phyloP scores from a whole-genome alignment of 1,139 yeast species.

The Hyphopichia wangnamkhiaoensis region DNA sequence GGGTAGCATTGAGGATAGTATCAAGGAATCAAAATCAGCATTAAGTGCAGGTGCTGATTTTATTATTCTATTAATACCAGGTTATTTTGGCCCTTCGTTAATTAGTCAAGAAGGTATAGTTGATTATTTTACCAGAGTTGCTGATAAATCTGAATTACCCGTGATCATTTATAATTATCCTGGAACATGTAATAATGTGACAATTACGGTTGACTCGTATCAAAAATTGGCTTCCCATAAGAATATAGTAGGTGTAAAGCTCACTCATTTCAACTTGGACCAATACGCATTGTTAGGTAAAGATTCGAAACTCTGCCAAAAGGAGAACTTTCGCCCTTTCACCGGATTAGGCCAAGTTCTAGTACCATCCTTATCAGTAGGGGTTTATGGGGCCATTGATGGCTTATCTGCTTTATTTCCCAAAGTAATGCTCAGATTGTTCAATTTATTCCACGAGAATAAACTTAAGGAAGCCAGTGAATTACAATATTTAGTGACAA shows the following conservation, averaged over 20 bases:
- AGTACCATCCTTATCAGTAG: slow-evolving; percentile 44
- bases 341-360: slow-evolving; percentile 51
- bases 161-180: slow-evolving; percentile 34
- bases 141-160: slow-evolving; percentile 30
- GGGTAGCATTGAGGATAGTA: slow-evolving; percentile 24
- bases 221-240: slow-evolving; percentile 31
- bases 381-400: slow-evolving; percentile 47
- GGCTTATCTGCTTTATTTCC: slow-evolving; percentile 47
- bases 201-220: slow-evolving; percentile 36
- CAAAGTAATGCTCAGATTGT: slow-evolving; percentile 38
- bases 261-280: slow-evolving; percentile 42
- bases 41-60: slow-evolving; percentile 33
- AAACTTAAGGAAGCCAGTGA: slow-evolving; percentile 38
- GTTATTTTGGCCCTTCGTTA: slow-evolving; percentile 33
- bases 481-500: slow-evolving; percentile 39
- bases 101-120: slow-evolving; percentile 33
- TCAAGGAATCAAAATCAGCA: slow-evolving; percentile 16
- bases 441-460: slow-evolving; percentile 24
- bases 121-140: slow-evolving; percentile 29
- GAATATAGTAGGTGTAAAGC: slow-evolving; percentile 42
- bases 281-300: slow-evolving; percentile 35
- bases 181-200: slow-evolving; percentile 37
- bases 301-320: slow-evolving; percentile 27
- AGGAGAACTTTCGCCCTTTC: slow-evolving; percentile 37
- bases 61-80: slow-evolving; percentile 30